Evolutionary conservation across 83 land plant genomes (phyloP).

Genomic region (Picea mariana): DNA sequence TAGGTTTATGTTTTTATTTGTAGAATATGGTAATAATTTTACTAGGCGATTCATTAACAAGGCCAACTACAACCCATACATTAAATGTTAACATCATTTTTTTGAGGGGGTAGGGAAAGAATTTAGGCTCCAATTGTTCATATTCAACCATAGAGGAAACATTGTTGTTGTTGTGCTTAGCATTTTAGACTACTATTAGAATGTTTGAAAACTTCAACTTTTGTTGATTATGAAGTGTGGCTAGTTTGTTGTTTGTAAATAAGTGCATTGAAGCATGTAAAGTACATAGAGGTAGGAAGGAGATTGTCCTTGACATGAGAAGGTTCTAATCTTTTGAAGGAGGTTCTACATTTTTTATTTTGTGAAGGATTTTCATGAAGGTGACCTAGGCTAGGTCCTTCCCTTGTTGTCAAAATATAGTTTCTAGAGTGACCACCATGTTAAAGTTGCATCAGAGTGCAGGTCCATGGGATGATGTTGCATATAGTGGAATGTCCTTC

Average conservation of each 20-base stretch:
- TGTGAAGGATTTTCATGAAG: too few species aligned
- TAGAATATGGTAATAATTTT: not conserved
- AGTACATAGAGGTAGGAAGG: too few species aligned
- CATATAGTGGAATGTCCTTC: not conserved
- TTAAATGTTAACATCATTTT: not conserved
- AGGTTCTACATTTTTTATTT: too few species aligned
- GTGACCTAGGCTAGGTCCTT: too few species aligned
- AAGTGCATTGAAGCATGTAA: not conserved
- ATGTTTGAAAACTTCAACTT: not conserved
- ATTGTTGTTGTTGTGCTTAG: not conserved
- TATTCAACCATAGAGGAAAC: not conserved
- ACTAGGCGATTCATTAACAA: not conserved
- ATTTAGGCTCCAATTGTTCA: slow-evolving; percentile 23
- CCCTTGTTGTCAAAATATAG: too few species aligned
- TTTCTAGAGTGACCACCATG: too few species aligned
- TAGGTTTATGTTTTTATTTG: not conserved
- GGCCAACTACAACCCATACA: not conserved
- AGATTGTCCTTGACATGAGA: too few species aligned
- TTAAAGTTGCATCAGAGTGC: too few species aligned
- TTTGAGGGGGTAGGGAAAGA: not conserved
- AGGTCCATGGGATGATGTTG: not conserved
- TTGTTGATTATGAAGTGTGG: not conserved
- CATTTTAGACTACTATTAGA: not conserved
- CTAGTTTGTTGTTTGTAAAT: not conserved
- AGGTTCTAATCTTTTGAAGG: too few species aligned